Evolutionary conservation across 2,329 filamentous ascomycete species (phyloP).

Genomic region (Colletotrichum filicis): DNA sequence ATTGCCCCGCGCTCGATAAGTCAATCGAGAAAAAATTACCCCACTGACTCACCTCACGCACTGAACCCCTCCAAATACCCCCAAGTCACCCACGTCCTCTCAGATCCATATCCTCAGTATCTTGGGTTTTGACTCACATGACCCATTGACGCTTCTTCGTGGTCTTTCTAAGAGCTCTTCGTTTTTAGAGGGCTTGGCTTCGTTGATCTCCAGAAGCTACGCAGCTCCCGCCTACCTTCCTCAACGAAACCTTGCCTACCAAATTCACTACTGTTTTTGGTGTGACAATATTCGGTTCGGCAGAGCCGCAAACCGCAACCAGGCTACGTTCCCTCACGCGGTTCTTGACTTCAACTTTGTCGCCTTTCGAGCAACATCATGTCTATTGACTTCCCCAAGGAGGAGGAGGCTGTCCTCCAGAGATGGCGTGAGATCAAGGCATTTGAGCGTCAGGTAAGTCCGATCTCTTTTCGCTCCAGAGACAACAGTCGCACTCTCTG

Average conservation of each 20-base stretch:
- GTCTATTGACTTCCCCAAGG: slow-evolving; percentile 93
- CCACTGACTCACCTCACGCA: slow-evolving; percentile 32
- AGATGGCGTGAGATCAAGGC: slow-evolving; percentile 93
- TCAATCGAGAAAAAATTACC: slow-evolving; percentile 33
- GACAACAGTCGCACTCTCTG: not conserved
- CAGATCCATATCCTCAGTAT: not conserved
- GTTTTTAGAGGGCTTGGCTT: not conserved
- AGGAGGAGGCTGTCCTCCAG: slow-evolving; percentile 86
- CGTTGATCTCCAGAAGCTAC: not conserved
- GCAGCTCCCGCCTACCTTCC: not conserved
- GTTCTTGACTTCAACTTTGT: not conserved
- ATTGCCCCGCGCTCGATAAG: slow-evolving; percentile 26
- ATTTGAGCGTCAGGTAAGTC: slow-evolving; percentile 81
- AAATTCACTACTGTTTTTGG: not conserved
- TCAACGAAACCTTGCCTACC: slow-evolving; percentile 5
- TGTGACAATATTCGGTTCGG: slow-evolving; percentile 7
- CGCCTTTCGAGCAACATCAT: slow-evolving; percentile 53
- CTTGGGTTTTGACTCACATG: slow-evolving; percentile 12
- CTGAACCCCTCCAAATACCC: slow-evolving; percentile 27
- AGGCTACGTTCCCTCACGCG: not conserved
- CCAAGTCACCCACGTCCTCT: not conserved
- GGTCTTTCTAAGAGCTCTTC: not conserved
- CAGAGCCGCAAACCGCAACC: not conserved
- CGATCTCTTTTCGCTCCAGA: not conserved
- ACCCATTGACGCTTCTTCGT: not conserved